These are phyloP conservation scores for Dioscorea cayenensis DNA, from an alignment of 116 monocot genomes.

Conservation along the genomic window DNA sequence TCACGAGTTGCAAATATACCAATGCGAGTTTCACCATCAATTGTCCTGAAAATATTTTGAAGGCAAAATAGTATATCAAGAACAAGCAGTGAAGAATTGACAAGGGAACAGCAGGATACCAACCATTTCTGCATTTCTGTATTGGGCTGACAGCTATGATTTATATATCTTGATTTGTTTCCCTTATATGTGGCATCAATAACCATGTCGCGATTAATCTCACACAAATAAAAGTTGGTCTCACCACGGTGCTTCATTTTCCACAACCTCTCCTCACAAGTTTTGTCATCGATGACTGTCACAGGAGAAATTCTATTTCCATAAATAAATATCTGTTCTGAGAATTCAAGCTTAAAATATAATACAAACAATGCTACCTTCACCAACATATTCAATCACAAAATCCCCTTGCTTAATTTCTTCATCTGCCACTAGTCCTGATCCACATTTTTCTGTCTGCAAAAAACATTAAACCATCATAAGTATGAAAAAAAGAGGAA, in stretches of 20 bases:
- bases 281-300: slow-evolving; percentile 94
- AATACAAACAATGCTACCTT: slow-evolving; percentile 39
- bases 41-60: slow-evolving; percentile 38
- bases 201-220: slow-evolving; percentile 90
- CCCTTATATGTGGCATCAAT: slow-evolving; percentile 99
- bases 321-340: background rate
- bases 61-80: background rate
- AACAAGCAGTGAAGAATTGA: background rate
- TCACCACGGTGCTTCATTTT: slow-evolving; percentile 88
- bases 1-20: slow-evolving; percentile 91
- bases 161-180: slow-evolving; percentile 94
- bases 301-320: background rate
- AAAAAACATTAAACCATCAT: slow-evolving; percentile 5
- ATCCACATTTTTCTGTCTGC: slow-evolving; percentile 74
- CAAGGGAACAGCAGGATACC: background rate
- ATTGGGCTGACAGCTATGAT: slow-evolving; percentile 96
- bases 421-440: slow-evolving; percentile 68
- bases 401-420: slow-evolving; percentile 91
- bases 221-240: slow-evolving; percentile 92
- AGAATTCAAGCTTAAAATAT: background rate
- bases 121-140: slow-evolving; percentile 99
- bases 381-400: slow-evolving; percentile 96
- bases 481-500: background rate
- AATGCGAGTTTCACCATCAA: slow-evolving; percentile 92
- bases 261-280: slow-evolving; percentile 96